Base-by-base conservation (phyloP, 2,329 filamentous ascomycete species). In the Elsinoe ampelina region DNA sequence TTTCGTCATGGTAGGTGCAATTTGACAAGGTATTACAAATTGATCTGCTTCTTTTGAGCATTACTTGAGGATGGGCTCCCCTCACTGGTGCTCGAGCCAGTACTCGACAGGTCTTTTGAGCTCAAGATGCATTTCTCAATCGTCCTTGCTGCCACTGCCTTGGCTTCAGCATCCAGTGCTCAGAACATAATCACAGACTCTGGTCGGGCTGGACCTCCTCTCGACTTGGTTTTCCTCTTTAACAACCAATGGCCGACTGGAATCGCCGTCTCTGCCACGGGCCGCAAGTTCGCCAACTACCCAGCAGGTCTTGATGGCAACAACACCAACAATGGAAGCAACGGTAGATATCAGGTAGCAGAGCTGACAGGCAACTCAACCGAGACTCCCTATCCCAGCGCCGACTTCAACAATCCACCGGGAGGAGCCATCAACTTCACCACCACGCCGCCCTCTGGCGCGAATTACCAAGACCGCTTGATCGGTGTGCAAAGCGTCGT, bases 401-500 rank as follows among this genome's bases (percentile, higher is more conserved):
- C 61, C 4, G 66, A 71, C 39, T 71, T 77, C 59, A 80, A 80
- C 59, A 72, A 68, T 15, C 77, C 77, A 1, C 77, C 74, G 0
- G 73, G 72, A 42, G 76, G 77, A 11, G 70, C 73, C 0, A 77
- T 80, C 61, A 79, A 80, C 61, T 77, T 75, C 63, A 73, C 73
- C 3, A 78, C 75, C 0, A 68, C 61, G 13, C 77, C 77, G 7
- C 67, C 73, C 1, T 67, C 71, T 1, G 72, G 71, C 32, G 75
- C 71, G 32, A 77, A 77, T 60, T 73, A 77, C 57, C 67, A 70
- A n/a, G 63, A 75, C 60, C 73, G 78, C 63, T 66, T 80, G 10
- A 76, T 79, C 57, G 75, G 75, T 47, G 75, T 78, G 0, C 77
- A 80, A 63, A 75, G 71, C 38, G 75, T 80, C 1, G 76, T 80